These are phyloP conservation scores for Sideroxylon spinosum DNA, from an alignment of 179 eudicot genomes.

Conservation along the genomic window DNA sequence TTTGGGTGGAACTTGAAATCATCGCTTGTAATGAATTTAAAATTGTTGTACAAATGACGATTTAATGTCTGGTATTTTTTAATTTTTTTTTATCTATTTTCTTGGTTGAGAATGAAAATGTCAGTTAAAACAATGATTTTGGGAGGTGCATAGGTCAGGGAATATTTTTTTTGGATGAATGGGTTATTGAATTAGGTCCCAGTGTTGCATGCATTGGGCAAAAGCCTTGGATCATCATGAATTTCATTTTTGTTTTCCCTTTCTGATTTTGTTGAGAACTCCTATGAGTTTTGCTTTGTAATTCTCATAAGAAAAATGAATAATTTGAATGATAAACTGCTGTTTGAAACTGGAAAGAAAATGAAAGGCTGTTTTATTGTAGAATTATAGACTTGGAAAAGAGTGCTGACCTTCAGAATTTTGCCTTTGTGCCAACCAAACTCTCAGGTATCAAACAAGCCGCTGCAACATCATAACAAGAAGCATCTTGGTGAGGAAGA, in stretches of 20 bases:
- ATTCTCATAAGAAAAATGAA: background rate
- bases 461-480: constrained; percentile 52
- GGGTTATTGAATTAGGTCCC: too few species aligned
- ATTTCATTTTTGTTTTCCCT: background rate
- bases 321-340: background rate
- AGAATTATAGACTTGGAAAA: background rate
- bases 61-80: too few species aligned
- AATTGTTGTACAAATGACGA: too few species aligned
- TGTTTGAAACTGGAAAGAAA: background rate
- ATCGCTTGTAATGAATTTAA: too few species aligned
- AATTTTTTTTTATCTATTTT: too few species aligned
- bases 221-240: background rate
- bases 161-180: too few species aligned
- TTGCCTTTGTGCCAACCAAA: constrained; percentile 25
- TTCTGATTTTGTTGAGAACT: constrained; percentile 7
- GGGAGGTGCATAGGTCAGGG: too few species aligned
- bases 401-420: background rate
- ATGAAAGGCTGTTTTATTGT: background rate
- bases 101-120: too few species aligned
- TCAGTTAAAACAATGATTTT: too few species aligned
- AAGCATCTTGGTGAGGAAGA: constrained; percentile 74
- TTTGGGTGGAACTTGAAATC: too few species aligned
- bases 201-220: too few species aligned
- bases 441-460: constrained; percentile 42
- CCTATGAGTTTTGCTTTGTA: background rate